phyloP scores from a whole-genome alignment of 2,329 filamentous ascomycete genomes.

The Trichoderma simmonsii region DNA sequence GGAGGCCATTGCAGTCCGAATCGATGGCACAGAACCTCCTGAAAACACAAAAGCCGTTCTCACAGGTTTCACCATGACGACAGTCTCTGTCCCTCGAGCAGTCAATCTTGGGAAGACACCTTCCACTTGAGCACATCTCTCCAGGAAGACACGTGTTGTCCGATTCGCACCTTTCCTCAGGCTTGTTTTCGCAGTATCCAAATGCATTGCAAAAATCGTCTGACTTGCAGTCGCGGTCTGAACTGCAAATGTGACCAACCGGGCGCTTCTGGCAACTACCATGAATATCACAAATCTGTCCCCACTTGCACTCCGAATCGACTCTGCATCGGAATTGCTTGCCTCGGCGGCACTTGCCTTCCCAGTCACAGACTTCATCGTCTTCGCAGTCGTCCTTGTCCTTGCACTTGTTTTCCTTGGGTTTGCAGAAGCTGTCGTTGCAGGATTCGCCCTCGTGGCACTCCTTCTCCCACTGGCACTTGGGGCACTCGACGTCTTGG shows the following conservation, averaged over 20 bases:
- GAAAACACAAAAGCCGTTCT: neutral
- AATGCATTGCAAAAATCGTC: conserved; percentile 1
- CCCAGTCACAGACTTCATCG: neutral
- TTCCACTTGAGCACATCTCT: neutral
- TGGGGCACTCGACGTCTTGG: neutral
- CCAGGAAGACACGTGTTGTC: neutral
- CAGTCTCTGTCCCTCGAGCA: neutral
- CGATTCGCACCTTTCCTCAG: neutral
- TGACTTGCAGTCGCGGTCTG: neutral
- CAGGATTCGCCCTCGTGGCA: neutral
- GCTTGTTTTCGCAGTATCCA: neutral
- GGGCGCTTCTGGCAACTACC: neutral
- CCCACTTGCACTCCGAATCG: neutral
- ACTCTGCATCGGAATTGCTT: neutral
- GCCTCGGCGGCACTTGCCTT: conserved; percentile 2
- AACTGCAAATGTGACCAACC: neutral
- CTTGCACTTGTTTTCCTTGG: conserved; percentile 1
- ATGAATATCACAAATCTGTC: conserved; percentile 1
- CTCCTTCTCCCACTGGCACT: neutral
- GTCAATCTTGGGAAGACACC: neutral
- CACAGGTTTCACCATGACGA: neutral
- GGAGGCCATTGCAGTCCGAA: neutral
- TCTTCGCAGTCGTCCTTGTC: neutral
- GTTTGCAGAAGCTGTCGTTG: neutral
- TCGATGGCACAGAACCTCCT: neutral